These are phyloP conservation scores for Rhizopus delemar DNA, from an alignment of 371 early-diverging fungal species.

Conservation along the genomic window DNA sequence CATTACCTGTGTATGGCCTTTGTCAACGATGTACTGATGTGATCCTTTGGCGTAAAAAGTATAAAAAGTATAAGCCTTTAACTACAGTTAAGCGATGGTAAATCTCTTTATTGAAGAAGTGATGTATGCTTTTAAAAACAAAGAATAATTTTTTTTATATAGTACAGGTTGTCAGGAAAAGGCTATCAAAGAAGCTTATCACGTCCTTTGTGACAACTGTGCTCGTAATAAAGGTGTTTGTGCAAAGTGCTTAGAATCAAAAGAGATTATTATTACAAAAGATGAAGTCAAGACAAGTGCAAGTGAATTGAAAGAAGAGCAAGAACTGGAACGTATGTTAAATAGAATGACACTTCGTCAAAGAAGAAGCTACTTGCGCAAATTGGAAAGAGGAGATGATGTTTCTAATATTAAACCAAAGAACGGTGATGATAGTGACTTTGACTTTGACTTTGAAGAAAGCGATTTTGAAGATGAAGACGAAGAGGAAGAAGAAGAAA, in stretches of 20 bases:
- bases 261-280: conserved; percentile 68
- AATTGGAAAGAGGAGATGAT: conserved; percentile 72
- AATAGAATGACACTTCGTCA: conserved; percentile 82
- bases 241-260: conserved; percentile 86
- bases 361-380: conserved; percentile 80
- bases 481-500: conserved; percentile 31
- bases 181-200: conserved; percentile 91
- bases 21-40: conserved; percentile 91
- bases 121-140: conserved; percentile 1
- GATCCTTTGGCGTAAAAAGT: conserved; percentile 89
- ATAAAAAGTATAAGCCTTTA: conserved; percentile 95
- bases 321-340: conserved; percentile 72
- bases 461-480: conserved; percentile 42
- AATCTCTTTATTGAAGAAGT: conserved; percentile 8
- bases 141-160: background rate
- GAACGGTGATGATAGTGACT: conserved; percentile 32
- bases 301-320: conserved; percentile 65
- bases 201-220: conserved; percentile 89
- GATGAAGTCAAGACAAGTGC: conserved; percentile 59
- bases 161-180: conserved; percentile 74
- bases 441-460: conserved; percentile 48
- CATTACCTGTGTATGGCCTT: conserved; percentile 83
- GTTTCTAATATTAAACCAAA: conserved; percentile 36
- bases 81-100: conserved; percentile 89
- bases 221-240: conserved; percentile 81